Evolutionary conservation across 2,329 filamentous ascomycete species (phyloP).

Genomic region (Periconia macrospinosa): DNA sequence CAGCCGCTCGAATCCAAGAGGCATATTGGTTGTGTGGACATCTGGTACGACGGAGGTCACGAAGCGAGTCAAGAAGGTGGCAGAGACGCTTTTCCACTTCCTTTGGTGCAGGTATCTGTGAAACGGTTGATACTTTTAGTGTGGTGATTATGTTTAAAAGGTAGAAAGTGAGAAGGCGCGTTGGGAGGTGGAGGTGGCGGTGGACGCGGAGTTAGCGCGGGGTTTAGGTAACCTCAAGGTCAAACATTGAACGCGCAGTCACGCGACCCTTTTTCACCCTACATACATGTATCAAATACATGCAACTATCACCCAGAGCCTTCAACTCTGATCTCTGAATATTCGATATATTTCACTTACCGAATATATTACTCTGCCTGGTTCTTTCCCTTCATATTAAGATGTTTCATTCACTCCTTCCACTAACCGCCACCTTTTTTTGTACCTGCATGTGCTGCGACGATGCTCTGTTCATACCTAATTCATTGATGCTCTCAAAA

Average conservation of each 20-base stretch:
- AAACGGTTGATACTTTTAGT: too few relatives aligned
- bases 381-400: too few relatives aligned
- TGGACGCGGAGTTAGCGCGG: slow-evolving; percentile 33
- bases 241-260: neutral
- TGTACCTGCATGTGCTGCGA: too few relatives aligned
- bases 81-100: too few relatives aligned
- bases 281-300: too few relatives aligned
- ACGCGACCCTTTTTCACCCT: neutral
- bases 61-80: neutral
- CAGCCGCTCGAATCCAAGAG: slow-evolving; percentile 74
- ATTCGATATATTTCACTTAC: too few relatives aligned
- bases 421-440: too few relatives aligned
- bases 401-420: too few relatives aligned
- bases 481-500: too few relatives aligned
- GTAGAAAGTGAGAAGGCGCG: slow-evolving; percentile 33
- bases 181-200: slow-evolving; percentile 58
- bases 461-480: too few relatives aligned
- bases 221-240: neutral
- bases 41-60: neutral
- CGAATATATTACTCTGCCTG: too few relatives aligned
- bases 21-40: slow-evolving; percentile 57
- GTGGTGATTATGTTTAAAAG: neutral
- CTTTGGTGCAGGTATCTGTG: too few relatives aligned
- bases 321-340: neutral
- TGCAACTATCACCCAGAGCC: neutral